Evolutionary conservation across 305 asterid genomes (phyloP).

Genomic region (Fraxinus velutina): DNA sequence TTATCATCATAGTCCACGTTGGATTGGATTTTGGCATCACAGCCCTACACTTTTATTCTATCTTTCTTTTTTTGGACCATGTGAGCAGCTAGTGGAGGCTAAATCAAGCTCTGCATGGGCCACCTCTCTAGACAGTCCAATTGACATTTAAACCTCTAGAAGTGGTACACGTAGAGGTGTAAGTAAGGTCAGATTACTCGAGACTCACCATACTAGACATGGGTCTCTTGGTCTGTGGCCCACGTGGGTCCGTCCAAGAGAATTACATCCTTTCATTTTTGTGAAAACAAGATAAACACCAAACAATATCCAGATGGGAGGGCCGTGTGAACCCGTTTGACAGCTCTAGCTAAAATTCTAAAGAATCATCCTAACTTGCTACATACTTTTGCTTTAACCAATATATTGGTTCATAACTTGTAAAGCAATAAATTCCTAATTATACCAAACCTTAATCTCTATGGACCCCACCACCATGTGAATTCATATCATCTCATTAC

Average conservation of each 20-base stretch:
- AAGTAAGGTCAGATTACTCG: neutral
- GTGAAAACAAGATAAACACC: neutral
- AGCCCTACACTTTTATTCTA: neutral
- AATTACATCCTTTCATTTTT: neutral
- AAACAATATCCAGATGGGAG: neutral
- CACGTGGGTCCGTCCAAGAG: neutral
- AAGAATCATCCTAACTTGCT: neutral
- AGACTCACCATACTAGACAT: neutral
- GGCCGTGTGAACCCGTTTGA: neutral
- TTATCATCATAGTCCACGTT: neutral
- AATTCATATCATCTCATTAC: neutral
- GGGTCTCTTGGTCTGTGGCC: neutral
- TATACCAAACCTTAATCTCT: neutral
- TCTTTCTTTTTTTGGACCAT: neutral
- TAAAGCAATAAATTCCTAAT: neutral
- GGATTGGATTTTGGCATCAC: neutral
- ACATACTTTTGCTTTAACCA: neutral
- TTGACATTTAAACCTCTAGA: neutral
- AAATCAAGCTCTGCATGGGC: neutral
- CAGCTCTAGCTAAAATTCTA: neutral
- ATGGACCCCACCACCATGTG: slow-evolving; percentile 18
- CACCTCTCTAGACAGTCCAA: neutral
- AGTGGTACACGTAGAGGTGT: neutral
- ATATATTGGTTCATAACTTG: neutral
- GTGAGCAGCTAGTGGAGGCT: neutral